Percentiles rank a stretch among this genome's conserved stretches.
Evolutionary conservation across 768 basidiomycete species (phyloP).

Genomic region (Leccinum variicolor): DNA sequence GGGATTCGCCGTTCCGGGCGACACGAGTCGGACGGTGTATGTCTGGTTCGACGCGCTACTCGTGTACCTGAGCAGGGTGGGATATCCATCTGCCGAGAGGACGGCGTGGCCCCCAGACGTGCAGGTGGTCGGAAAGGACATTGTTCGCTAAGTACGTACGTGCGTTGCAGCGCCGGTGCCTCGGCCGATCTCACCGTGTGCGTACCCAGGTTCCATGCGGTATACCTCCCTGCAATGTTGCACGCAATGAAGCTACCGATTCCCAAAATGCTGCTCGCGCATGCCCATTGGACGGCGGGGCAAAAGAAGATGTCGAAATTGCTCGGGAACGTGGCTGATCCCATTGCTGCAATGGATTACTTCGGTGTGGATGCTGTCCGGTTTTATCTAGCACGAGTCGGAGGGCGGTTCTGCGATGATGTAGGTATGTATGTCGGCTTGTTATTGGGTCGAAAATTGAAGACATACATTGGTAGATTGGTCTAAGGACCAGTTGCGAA

Average conservation of each 20-base stretch:
- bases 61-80: constrained; percentile 78
- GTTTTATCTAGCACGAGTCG: constrained; percentile 76
- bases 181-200: neutral
- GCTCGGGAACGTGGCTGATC: constrained; percentile 83
- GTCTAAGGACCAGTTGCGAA: constrained; percentile 64
- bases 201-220: constrained; percentile 66
- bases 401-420: constrained; percentile 74
- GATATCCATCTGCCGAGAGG: constrained; percentile 41
- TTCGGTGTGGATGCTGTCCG: constrained; percentile 74
- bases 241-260: constrained; percentile 62
- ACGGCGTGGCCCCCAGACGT: constrained; percentile 75
- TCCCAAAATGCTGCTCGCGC: constrained; percentile 49
- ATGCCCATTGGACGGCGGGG: constrained; percentile 87
- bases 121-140: constrained; percentile 92
- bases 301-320: constrained; percentile 90
- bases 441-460: neutral
- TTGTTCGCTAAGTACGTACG: constrained; percentile 53
- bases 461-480: constrained; percentile 50
- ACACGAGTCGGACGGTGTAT: constrained; percentile 81
- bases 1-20: constrained; percentile 79
- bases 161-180: neutral
- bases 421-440: constrained; percentile 48
- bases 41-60: constrained; percentile 93
- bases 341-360: constrained; percentile 63
- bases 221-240: constrained; percentile 86